A percentile compares a stretch with the other conserved stretches of the same genome.
These are phyloP conservation scores for Keithomyces neogunnii DNA, from an alignment of 2,329 filamentous ascomycete genomes.

Conservation along the genomic window DNA sequence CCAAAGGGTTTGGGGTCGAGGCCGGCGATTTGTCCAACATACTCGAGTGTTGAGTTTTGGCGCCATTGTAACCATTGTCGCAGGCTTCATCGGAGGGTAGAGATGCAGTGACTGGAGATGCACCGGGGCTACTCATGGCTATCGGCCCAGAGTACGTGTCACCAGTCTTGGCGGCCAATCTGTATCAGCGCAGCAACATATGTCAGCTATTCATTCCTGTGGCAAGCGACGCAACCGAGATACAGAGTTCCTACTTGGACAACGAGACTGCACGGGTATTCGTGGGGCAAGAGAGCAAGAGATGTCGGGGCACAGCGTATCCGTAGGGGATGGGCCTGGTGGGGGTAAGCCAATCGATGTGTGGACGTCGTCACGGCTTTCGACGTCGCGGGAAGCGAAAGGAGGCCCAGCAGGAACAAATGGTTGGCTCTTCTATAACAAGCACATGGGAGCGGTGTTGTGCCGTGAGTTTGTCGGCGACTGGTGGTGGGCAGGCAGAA, in stretches of 20 bases:
- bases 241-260: not conserved
- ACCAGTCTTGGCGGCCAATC: not conserved
- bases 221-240: not conserved
- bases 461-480: not conserved
- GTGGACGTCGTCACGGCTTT: not conserved
- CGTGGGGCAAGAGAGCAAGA: not conserved
- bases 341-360: not conserved
- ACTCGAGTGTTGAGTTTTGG: conserved; percentile 3
- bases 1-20: conserved; percentile 12
- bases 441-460: conserved; percentile 20
- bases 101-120: conserved; percentile 17
- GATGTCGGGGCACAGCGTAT: not conserved
- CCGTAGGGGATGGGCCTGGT: not conserved
- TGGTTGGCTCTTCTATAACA: conserved; percentile 25
- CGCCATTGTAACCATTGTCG: conserved; percentile 4
- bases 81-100: conserved; percentile 14
- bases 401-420: conserved; percentile 11
- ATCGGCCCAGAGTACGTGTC: conserved; percentile 6
- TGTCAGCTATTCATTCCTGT: not conserved
- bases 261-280: not conserved
- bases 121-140: conserved; percentile 23
- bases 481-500: not conserved
- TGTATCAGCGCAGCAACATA: not conserved
- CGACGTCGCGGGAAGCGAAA: conserved; percentile 6
- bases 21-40: conserved; percentile 8